A percentile compares a stretch with the other conserved stretches of the same genome.
Conservation (phyloP, 1,284 basidiomycete species). For the Cutaneotrichosporon daszewskae region DNA sequence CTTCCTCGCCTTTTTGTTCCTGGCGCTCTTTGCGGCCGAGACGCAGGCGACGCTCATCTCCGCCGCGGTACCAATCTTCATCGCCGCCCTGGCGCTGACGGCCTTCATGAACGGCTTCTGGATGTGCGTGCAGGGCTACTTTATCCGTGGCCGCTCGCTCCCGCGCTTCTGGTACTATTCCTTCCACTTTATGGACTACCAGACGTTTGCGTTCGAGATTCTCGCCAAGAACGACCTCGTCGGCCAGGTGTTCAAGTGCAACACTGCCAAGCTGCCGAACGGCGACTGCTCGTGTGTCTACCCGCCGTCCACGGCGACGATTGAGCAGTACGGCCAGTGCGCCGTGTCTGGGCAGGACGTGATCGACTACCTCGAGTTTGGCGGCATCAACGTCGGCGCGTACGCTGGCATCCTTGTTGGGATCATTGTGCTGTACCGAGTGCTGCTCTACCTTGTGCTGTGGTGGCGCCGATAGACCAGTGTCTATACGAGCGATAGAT, state of each 20-base stretch:
- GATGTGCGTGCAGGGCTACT: conserved; percentile 51
- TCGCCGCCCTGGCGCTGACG: conserved; percentile 57
- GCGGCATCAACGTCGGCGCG: conserved; percentile 19
- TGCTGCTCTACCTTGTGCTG: conserved; percentile 31
- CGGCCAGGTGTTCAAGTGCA: conserved; percentile 53
- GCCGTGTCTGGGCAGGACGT: conserved; percentile 33
- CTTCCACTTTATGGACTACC: conserved; percentile 42
- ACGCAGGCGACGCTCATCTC: conserved; percentile 55
- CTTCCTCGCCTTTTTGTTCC: conserved; percentile 56
- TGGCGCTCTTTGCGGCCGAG: conserved; percentile 58
- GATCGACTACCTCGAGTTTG: conserved; percentile 28
- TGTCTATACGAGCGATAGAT: neutral
- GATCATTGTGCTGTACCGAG: conserved; percentile 39
- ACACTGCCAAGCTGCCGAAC: conserved; percentile 7
- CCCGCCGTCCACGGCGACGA: conserved; percentile 23
- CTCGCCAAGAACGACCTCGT: conserved; percentile 53
- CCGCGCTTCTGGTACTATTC: conserved; percentile 17
- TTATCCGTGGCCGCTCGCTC: conserved; percentile 12
- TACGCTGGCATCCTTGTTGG: conserved; percentile 42
- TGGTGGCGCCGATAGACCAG: too few species aligned
- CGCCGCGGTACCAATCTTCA: conserved; percentile 56
- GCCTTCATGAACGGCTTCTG: conserved; percentile 59
- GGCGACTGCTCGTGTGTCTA: conserved; percentile 12
- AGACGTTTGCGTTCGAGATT: conserved; percentile 50
- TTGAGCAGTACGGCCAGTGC: conserved; percentile 50